Evolutionary conservation across 768 basidiomycete genomes (phyloP).

Genomic region (Xerocomus potaroensis): DNA sequence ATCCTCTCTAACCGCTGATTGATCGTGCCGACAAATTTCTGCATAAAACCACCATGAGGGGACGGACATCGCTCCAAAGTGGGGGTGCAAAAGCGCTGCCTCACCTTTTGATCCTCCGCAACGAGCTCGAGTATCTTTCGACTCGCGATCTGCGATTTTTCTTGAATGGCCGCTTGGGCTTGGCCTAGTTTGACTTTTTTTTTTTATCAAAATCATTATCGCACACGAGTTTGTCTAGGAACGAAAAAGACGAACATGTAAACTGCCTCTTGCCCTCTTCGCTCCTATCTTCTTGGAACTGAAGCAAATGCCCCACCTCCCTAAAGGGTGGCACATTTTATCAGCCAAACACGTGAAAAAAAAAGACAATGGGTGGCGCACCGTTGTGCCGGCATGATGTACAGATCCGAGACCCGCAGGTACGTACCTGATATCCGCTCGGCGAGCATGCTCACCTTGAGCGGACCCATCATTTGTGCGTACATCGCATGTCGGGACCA

Average conservation of each 20-base stretch:
- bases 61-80: too few species aligned
- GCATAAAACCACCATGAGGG: too few species aligned
- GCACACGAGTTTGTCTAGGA: too few species aligned
- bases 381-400: conserved; percentile 22
- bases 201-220: neutral
- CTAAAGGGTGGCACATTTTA: neutral
- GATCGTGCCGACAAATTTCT: conserved; percentile 12
- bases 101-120: conserved; percentile 10
- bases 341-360: neutral
- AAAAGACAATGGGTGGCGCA: neutral
- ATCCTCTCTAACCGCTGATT: conserved; percentile 14
- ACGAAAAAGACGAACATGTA: conserved; percentile 3
- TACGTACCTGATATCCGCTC: conserved; percentile 18
- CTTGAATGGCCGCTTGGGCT: conserved; percentile 15
- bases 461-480: conserved; percentile 20
- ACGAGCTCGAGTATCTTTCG: conserved; percentile 14
- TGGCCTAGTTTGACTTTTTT: conserved; percentile 8
- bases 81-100: too few species aligned
- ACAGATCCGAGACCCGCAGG: conserved; percentile 16
- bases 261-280: conserved; percentile 15
- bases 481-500: conserved; percentile 19
- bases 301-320: conserved; percentile 15
- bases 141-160: conserved; percentile 14
- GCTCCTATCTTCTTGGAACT: conserved; percentile 18
- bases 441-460: conserved; percentile 22